Percentiles rank a stretch among this genome's conserved stretches.
phyloP scores from a whole-genome alignment of 202 grass and related monocot species.

The Panicum virgatum region DNA sequence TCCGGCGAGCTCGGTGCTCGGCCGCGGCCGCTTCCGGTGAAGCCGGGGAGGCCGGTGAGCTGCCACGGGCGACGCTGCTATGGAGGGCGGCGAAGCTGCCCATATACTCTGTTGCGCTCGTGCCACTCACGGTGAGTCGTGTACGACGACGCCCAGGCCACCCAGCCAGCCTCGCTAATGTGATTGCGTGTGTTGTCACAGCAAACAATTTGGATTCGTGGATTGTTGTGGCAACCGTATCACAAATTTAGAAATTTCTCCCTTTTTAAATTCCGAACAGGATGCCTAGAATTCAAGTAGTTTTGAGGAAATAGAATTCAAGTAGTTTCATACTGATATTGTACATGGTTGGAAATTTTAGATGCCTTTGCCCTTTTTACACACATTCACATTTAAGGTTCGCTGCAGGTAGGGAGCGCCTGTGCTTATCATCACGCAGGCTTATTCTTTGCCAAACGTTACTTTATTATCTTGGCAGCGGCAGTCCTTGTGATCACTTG shows the following conservation, averaged over 20 bases:
- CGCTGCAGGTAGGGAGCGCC: slow-evolving; percentile 60
- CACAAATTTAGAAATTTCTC: neutral
- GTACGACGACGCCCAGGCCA: neutral
- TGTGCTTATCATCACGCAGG: slow-evolving; percentile 67
- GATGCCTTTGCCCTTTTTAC: neutral
- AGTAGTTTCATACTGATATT: neutral
- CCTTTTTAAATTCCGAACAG: neutral
- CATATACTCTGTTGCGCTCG: slow-evolving; percentile 81
- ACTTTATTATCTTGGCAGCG: slow-evolving; percentile 59
- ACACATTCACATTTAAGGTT: neutral
- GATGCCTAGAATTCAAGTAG: neutral
- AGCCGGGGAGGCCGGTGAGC: slow-evolving; percentile 24
- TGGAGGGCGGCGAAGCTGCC: slow-evolving; percentile 93
- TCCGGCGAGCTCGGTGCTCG: slow-evolving; percentile 28
- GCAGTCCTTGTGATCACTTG: slow-evolving; percentile 81
- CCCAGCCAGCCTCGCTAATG: neutral
- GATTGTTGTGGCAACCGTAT: neutral
- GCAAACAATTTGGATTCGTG: neutral
- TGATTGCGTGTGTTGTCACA: neutral
- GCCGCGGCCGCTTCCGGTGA: slow-evolving; percentile 4
- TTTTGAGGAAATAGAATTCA: neutral
- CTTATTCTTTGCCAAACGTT: slow-evolving; percentile 58
- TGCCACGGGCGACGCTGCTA: slow-evolving; percentile 59
- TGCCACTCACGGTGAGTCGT: slow-evolving; percentile 69
- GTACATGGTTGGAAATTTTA: neutral